Evolutionary conservation across 331 rosid species (phyloP), one percentile per base, ranked within the genome.

Genomic region (Prunus yedoensis): DNA sequence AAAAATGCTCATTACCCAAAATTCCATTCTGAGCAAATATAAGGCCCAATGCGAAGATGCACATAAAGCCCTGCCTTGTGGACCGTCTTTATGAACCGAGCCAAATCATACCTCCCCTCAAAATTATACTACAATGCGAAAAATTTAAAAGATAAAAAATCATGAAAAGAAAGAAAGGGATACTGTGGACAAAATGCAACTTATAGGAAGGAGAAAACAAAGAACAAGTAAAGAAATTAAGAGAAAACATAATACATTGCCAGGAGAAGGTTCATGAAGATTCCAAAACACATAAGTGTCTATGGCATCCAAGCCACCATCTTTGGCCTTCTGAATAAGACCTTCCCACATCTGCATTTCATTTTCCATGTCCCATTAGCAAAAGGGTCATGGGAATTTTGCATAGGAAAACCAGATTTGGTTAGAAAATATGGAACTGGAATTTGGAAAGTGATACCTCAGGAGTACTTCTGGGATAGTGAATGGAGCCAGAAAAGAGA

Each of bases 11-110:
- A 28, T 83, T 81, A 84, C 88, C 90, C 87, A 71, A 76, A 84
- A 57, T 87, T 87, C 86, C 88, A 87, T 70, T 87, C 87, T 21
- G 80, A 77, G 71, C 88, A 84, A 77, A 87, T 76, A 35, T 81
- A 87, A 21, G 88, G 90, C 47, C 90, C 90, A 74, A 87, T 82
- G 15, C 88, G 79, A 77, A 87, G 90, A 87, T 84, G 83, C 38
- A 77, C 83, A 73, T 84, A 83, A 4, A 87, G 79, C 59, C 84
- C 79, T 23, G 78, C 86, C 50, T 68, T 74, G 1, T 81, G 83
- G 49, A 83, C 72, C 21, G 43, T 58, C 85, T 70, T 83, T 38
- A 87, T 74, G 76, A 87, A 79, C 66, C 53, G 74, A 51, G 76
- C 80, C 68, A 79, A 52, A 76, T 83, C 84, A 70, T 78, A 67